Percentiles rank a stretch among this genome's conserved stretches.
Conservation (phyloP, 2,329 filamentous ascomycete genomes). For the Curvularia spicifera region DNA sequence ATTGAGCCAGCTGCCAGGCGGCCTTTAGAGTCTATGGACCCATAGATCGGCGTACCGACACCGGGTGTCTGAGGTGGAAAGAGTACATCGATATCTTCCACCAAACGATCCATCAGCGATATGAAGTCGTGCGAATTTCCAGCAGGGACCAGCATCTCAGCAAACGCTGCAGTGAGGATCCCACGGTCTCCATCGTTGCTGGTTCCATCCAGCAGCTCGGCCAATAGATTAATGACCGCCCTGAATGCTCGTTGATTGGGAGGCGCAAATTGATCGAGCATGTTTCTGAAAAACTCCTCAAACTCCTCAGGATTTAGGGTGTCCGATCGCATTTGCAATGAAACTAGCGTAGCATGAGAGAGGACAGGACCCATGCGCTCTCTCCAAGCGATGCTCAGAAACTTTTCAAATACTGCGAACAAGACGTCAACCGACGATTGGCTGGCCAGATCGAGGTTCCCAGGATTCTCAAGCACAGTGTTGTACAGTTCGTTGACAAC, state of each 20-base stretch:
- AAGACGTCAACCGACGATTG: constrained; percentile 83
- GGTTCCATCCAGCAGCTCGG: constrained; percentile 86
- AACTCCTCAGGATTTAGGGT: constrained; percentile 75
- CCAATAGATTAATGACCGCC: constrained; percentile 81
- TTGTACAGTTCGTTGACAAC: constrained; percentile 91
- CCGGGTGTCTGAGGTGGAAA: constrained; percentile 70
- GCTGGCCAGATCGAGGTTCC: constrained; percentile 74
- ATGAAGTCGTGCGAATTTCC: constrained; percentile 82
- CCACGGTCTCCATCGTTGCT: constrained; percentile 90
- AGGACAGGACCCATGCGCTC: constrained; percentile 88
- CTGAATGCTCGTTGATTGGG: constrained; percentile 78
- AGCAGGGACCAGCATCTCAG: constrained; percentile 81
- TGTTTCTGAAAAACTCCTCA: constrained; percentile 63
- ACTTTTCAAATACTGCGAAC: constrained; percentile 93
- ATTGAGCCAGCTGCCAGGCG: constrained; percentile 73
- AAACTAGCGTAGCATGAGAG: constrained; percentile 71
- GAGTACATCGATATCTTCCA: constrained; percentile 88
- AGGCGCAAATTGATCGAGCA: constrained; percentile 60
- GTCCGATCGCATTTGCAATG: constrained; percentile 70
- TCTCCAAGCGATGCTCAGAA: constrained; percentile 84
- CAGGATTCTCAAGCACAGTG: constrained; percentile 80
- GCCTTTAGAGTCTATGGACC: constrained; percentile 64
- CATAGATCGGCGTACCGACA: constrained; percentile 58
- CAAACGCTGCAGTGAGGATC: constrained; percentile 84
- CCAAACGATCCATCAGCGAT: constrained; percentile 83